Evolutionary conservation across 208 protist species (phyloP), one percentile per base, ranked within the genome.

Genomic region (Leishmania major): DNA sequence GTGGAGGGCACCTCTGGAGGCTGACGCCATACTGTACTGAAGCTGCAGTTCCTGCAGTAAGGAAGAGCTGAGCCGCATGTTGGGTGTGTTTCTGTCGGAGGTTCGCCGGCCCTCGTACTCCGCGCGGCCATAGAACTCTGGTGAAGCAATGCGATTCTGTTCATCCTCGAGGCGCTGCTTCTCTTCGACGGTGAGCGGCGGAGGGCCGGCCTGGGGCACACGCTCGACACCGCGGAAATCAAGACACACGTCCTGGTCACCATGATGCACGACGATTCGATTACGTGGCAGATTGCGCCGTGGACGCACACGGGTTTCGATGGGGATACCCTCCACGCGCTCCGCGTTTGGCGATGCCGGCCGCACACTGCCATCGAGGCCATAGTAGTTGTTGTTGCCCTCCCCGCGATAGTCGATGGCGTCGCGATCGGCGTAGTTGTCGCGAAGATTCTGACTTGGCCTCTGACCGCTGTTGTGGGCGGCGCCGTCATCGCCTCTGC

Each of bases 251-350:
- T 86, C 79, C 69, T 83, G 82, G 45, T 84, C 79, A 25, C 87
- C 87, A 31, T 90, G 60, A n/a, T 84, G 73, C 22, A 93, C 66
- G 35, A 84, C 35, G 3, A 87, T 80, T n/a, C 51, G 78, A 19
- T 77, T 75, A 19, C 75, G 79, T 0, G 90, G 90, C 0, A 91
- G 82, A 57, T 85, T 81, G 71, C 80, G 82, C 15, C 78, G 84
- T 19, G 88, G 86, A 15, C 82, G 90, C 28, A 93, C 84, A 57
- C 88, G 88, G 57, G 87, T 84, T 62, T 91, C 88, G 37, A 93
- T 88, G 15, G 88, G 47, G 57, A 90, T 40, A 60, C 90, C 90
- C 25, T 84, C 81, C 45, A 84, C 75, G 1, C 81, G 75, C 64
- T 84, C 81, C 40, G 81, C 81, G 28, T 60, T 84, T 1, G 81